Base-by-base conservation (phyloP, 345 rosid species). In the Sisymbrium irio region DNA sequence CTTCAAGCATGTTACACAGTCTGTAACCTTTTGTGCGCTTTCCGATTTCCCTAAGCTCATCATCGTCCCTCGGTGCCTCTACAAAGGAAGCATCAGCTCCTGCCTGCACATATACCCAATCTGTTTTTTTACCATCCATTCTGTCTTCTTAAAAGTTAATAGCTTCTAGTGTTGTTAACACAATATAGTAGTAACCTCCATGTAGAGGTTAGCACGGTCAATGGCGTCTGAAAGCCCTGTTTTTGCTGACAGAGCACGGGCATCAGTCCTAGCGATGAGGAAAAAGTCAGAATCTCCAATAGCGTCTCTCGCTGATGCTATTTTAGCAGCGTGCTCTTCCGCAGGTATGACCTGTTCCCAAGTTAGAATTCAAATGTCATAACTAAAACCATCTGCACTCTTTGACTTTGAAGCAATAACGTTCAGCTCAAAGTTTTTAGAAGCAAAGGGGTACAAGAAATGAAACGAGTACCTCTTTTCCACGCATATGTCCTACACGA, bases 21-120 rank as follows among this genome's bases (percentile, higher is more conserved):
- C 83, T 72, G 49, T 72, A 84, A 7, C 80, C 85, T 6, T 79
- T 86, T n/a, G 86, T 80, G 2, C 42, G 57, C 4, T 49, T 49
- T 40, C 82, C 84, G 1, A 79, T 82, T 74, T 83, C 84, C 78
- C 69, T 79, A 10, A 80, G 81, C 69, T 82, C 84, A 18, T 83
- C 74, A 8, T 82, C 82, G 54, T 82, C 77, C 70, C 89, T 72
- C 4, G 83, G 86, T 45, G 81, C 87, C 60, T 86, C 87, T 33
- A 80, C 87, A 74, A 82, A 83, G 40, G 79, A 80, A 17, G 84
- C 85, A 85, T 82, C 83, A 40, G 87, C 85, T 69, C 84, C 81
- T 0, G 87, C 79, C 79, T 68, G 57, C 63, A 75, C 17, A 41
- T 32, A 64, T 37, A 39, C 1, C 4, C 0, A 65, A 30, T 32